These are phyloP conservation scores for Mucuna pruriens DNA, from an alignment of 306 rosid species.

Conservation along the genomic window DNA sequence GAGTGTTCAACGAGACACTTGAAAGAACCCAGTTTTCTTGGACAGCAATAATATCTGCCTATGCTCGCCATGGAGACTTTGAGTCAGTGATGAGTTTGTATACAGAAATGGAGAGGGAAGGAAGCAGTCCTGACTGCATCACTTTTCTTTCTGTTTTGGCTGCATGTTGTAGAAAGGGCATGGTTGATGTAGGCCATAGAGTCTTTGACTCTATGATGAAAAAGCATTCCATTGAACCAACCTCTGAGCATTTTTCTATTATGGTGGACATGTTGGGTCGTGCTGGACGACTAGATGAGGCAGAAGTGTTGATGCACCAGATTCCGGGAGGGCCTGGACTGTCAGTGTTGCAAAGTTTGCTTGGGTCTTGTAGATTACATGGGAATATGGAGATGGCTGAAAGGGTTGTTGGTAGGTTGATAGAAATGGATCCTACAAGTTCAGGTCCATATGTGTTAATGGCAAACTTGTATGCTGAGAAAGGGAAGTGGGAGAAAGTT, in stretches of 20 bases:
- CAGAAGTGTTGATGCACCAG: constrained; percentile 58
- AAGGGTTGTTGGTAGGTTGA: constrained; percentile 51
- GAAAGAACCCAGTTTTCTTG: constrained; percentile 66
- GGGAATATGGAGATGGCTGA: constrained; percentile 82
- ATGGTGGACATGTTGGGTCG: constrained; percentile 92
- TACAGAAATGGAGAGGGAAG: constrained; percentile 64
- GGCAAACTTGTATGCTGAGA: constrained; percentile 82
- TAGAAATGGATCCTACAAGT: constrained; percentile 69
- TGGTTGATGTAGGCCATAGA: constrained; percentile 65
- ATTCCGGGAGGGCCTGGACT: constrained; percentile 74
- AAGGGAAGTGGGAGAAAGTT: constrained; percentile 86
- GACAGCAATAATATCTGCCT: constrained; percentile 82
- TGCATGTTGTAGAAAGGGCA: constrained; percentile 83
- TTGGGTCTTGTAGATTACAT: constrained; percentile 75
- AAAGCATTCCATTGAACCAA: constrained; percentile 64
- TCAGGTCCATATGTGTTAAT: constrained; percentile 75
- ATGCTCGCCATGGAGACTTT: constrained; percentile 75
- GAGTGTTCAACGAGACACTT: constrained; percentile 65
- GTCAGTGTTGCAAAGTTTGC: constrained; percentile 76
- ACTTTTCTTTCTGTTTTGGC: constrained; percentile 76
- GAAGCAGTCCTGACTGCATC: constrained; percentile 63
- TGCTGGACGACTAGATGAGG: constrained; percentile 68
- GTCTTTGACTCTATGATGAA: constrained; percentile 65
- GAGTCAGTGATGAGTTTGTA: constrained; percentile 66
- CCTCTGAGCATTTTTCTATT: constrained; percentile 70